Evolutionary conservation across 208 protist genomes (phyloP).

Genomic region (Trypanosoma melophagium): DNA sequence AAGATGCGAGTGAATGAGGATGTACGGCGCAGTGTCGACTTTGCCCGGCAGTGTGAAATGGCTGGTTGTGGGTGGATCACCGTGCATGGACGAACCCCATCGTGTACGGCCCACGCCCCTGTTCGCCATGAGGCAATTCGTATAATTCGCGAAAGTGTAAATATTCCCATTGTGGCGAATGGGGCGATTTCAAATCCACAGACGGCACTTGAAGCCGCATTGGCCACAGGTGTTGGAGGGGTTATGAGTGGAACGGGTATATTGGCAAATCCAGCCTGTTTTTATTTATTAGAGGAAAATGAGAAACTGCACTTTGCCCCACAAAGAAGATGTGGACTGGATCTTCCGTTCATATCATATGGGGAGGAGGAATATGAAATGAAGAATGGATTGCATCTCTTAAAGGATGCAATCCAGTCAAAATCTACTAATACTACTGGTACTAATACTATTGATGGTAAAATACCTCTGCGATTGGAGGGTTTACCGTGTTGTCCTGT

Average conservation of each 20-base stretch:
- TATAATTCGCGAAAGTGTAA: conserved; percentile 57
- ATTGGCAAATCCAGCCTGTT: conserved; percentile 83
- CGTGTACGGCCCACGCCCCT: conserved; percentile 44
- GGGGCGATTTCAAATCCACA: conserved; percentile 64
- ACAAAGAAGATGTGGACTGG: not conserved
- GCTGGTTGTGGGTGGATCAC: conserved; percentile 82
- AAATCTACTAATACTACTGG: too few species aligned
- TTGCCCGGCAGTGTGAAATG: conserved; percentile 75
- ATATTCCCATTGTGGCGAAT: conserved; percentile 83
- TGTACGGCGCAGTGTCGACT: conserved; percentile 73
- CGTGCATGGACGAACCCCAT: conserved; percentile 84
- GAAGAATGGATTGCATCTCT: too few species aligned
- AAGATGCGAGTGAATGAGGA: conserved; percentile 87
- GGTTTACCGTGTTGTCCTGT: conserved; percentile 42
- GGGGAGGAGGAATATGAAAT: not conserved
- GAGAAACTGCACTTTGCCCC: conserved; percentile 21
- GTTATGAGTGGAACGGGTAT: conserved; percentile 85
- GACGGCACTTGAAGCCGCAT: conserved; percentile 45
- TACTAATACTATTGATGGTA: conserved; percentile 3
- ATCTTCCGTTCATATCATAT: not conserved
- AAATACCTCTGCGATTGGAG: conserved; percentile 11
- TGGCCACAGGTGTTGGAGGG: conserved; percentile 56
- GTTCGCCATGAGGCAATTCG: conserved; percentile 65
- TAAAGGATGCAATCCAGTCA: too few species aligned
- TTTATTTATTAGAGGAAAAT: conserved; percentile 29